Percentiles rank a stretch among this genome's conserved stretches.
phyloP scores from a whole-genome alignment of 1,284 basidiomycete genomes.

The Hypsizygus ulmarius region DNA sequence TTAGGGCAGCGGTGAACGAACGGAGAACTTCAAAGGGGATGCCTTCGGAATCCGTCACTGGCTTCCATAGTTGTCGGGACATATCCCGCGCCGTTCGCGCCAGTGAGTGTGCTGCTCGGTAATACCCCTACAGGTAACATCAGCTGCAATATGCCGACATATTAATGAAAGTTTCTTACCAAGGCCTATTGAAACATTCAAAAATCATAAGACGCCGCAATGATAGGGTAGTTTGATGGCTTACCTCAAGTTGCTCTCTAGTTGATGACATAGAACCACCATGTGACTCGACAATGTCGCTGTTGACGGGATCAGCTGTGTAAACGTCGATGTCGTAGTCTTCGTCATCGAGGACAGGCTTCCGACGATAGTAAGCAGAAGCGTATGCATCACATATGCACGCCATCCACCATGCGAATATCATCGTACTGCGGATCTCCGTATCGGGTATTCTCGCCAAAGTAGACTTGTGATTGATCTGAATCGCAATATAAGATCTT shows the following conservation, averaged over 20 bases:
- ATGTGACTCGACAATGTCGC: constrained; percentile 47
- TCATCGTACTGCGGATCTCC: constrained; percentile 74
- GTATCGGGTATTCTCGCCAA: constrained; percentile 66
- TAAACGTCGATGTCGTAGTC: constrained; percentile 78
- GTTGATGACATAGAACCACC: constrained; percentile 52
- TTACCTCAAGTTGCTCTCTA: constrained; percentile 73
- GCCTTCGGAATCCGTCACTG: constrained; percentile 70
- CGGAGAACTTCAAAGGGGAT: constrained; percentile 65
- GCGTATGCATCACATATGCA: constrained; percentile 52
- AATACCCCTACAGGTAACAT: constrained; percentile 59
- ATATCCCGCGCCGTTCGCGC: constrained; percentile 77
- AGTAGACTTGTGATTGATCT: constrained; percentile 81
- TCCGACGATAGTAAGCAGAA: constrained; percentile 45
- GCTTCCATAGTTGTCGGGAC: constrained; percentile 76
- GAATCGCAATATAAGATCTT: constrained; percentile 16
- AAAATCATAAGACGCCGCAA: constrained; percentile 6
- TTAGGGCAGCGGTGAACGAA: constrained; percentile 58
- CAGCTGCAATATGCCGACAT: constrained; percentile 1
- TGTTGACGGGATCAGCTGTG: constrained; percentile 59
- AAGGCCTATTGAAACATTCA: constrained; percentile 10
- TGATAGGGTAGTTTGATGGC: constrained; percentile 11
- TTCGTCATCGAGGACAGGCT: constrained; percentile 46
- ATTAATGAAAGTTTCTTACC: constrained; percentile 10
- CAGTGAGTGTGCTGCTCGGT: constrained; percentile 76
- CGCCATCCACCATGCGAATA: constrained; percentile 83